Base-by-base conservation (phyloP, 1,284 basidiomycete species). In the Serendipita sp. region DNA sequence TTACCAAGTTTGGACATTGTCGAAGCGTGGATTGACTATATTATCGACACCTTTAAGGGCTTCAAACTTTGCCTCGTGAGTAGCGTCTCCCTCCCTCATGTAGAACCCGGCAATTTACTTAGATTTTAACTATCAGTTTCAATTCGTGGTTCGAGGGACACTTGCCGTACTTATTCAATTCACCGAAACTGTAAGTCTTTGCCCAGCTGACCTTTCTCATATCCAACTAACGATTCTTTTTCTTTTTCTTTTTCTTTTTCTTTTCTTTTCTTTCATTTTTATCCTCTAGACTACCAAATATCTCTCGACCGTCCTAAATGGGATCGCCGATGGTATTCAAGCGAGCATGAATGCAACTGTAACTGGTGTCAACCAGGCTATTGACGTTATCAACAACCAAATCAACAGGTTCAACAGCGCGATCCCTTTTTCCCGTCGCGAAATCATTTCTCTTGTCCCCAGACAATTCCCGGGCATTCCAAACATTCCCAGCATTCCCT, bases 1-100 rank as follows among this genome's bases (percentile, higher is more conserved):
- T 44, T 44, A 13, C 13, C 12, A 13, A 44, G 42, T 44, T 44
- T 95, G 64, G 93, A 87, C 0, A 77, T 85, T 47, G 87, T 95
- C 80, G 88, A 94, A 71, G 83, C 78, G 0, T 83, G 95, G 68
- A 87, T 95, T 73, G 88, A 90, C 68, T 98, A 96, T 73, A 82
- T 96, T 64, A 83, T 97, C 68, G 88, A 93, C 74, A 83, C 87
- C 61, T 98, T 44, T 17, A 44, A 44, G 17, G 42, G 13, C 17
- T 17, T 44, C 17, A 12, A 44, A 44, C 17, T 44, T 13, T 44
- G 42, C 17, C 42, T 44, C 17, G 42, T 44, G 42, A 13, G 42
- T 44, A 44, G 42, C 12, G 17, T 44, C 42, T 44, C 12, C 17
- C 42, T 44, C 17, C 17, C 12, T 44, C 22, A 22, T 22, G 22